Conservation (phyloP, 805 yeast genomes). For the Clavispora asparagi region DNA sequence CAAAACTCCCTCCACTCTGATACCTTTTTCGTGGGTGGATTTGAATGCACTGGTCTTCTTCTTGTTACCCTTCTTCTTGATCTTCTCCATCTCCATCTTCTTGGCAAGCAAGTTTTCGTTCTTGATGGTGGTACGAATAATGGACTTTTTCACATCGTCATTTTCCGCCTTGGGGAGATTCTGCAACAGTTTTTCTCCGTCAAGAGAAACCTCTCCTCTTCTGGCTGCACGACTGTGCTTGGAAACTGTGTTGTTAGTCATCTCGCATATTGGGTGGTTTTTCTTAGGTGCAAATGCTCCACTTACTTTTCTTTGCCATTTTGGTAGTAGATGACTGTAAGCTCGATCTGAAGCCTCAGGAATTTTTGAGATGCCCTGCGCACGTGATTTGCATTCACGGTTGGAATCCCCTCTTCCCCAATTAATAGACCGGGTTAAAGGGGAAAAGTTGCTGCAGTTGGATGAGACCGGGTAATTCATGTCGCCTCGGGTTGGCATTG, state of each 20-base stretch:
- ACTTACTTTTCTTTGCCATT: slow-evolving; percentile 41
- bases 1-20: slow-evolving; percentile 49
- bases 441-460: too few species aligned
- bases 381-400: background rate
- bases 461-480: too few species aligned
- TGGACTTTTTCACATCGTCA: slow-evolving; percentile 55
- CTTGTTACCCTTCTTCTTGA: slow-evolving; percentile 26
- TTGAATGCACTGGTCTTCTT: slow-evolving; percentile 27
- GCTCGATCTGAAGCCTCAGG: background rate
- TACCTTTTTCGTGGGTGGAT: slow-evolving; percentile 43
- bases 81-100: slow-evolving; percentile 43
- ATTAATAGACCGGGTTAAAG: too few species aligned
- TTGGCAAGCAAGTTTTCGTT: slow-evolving; percentile 58
- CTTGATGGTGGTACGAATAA: slow-evolving; percentile 62
- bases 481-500: too few species aligned
- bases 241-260: slow-evolving; percentile 39
- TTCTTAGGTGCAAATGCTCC: background rate
- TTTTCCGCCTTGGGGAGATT: slow-evolving; percentile 54
- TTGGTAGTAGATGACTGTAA: background rate
- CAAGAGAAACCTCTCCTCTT: slow-evolving; percentile 48
- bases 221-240: slow-evolving; percentile 77
- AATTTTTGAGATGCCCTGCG: background rate
- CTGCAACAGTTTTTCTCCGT: slow-evolving; percentile 43
- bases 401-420: too few species aligned
- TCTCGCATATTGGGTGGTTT: background rate